Evolutionary conservation across 2,329 filamentous ascomycete genomes (phyloP).

Genomic region (Exophiala mesophila): DNA sequence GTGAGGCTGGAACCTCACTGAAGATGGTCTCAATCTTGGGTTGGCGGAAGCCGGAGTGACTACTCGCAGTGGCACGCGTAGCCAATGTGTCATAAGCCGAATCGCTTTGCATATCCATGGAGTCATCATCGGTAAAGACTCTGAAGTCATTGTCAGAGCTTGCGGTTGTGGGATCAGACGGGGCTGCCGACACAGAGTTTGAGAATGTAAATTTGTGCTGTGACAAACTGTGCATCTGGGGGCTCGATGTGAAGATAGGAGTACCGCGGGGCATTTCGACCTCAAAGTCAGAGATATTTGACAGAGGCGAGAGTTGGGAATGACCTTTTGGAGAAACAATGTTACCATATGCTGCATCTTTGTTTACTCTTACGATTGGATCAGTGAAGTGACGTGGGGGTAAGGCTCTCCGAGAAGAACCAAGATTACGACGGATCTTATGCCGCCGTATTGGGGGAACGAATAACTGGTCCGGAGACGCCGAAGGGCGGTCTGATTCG

Average conservation of each 20-base stretch:
- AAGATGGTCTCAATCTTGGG: constrained; percentile 61
- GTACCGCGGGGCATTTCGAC: constrained; percentile 26
- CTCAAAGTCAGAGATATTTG: constrained; percentile 30
- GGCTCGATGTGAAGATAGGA: constrained; percentile 26
- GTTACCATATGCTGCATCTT: constrained; percentile 22
- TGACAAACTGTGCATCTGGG: constrained; percentile 13
- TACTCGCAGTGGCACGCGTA: constrained; percentile 53
- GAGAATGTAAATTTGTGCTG: constrained; percentile 26
- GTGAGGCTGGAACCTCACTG: constrained; percentile 39
- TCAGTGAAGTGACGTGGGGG: constrained; percentile 26
- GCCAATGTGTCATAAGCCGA: constrained; percentile 60
- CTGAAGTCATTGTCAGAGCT: constrained; percentile 58
- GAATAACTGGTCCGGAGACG: constrained; percentile 1
- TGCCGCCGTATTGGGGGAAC: constrained; percentile 13
- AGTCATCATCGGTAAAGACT: constrained; percentile 56
- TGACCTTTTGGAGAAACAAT: constrained; percentile 20
- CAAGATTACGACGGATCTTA: constrained; percentile 30
- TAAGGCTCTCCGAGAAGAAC: constrained; percentile 28
- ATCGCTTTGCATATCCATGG: constrained; percentile 57
- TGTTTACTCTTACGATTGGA: constrained; percentile 23
- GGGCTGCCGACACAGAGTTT: constrained; percentile 52
- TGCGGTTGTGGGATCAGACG: constrained; percentile 54
- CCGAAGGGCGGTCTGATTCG: constrained; percentile 6
- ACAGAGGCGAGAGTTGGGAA: constrained; percentile 28
- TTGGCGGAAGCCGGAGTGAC: constrained; percentile 49